Percentiles rank a stretch among this genome's conserved stretches.
phyloP scores from a whole-genome alignment of 1,284 basidiomycete species.

The Wallemia mellicola region DNA sequence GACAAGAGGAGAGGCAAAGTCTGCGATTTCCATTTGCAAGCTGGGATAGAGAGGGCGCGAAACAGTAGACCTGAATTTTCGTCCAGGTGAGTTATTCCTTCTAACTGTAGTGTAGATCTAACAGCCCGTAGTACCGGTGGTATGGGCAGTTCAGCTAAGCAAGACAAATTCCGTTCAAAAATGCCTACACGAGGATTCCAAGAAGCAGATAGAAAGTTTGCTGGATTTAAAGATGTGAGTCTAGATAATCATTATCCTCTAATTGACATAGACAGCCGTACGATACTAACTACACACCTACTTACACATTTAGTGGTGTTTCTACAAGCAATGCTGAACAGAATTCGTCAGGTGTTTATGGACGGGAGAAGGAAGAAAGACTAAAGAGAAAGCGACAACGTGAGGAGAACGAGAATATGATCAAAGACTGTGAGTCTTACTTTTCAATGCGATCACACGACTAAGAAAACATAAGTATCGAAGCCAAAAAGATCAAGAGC shows the following conservation, averaged over 20 bases:
- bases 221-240: slow-evolving; percentile 21
- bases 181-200: slow-evolving; percentile 9
- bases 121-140: slow-evolving; percentile 28
- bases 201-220: slow-evolving; percentile 14
- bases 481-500: neutral
- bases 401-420: slow-evolving; percentile 27
- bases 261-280: slow-evolving; percentile 22
- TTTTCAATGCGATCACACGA: too few species aligned
- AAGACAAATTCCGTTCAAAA: slow-evolving; percentile 12
- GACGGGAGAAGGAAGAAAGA: slow-evolving; percentile 38
- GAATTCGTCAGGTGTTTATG: slow-evolving; percentile 31
- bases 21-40: slow-evolving; percentile 66
- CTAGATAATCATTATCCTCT: slow-evolving; percentile 44
- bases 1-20: slow-evolving; percentile 34
- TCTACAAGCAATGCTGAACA: slow-evolving; percentile 16
- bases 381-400: slow-evolving; percentile 30
- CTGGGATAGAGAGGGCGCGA: slow-evolving; percentile 39
- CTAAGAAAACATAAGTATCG: neutral
- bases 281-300: slow-evolving; percentile 1
- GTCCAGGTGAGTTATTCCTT: slow-evolving; percentile 25
- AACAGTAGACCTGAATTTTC: slow-evolving; percentile 54
- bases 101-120: slow-evolving; percentile 18
- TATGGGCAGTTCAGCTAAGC: slow-evolving; percentile 5
- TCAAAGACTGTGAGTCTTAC: slow-evolving; percentile 17
- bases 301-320: slow-evolving; percentile 3